A percentile compares a stretch with the other conserved stretches of the same genome.
Evolutionary conservation across 306 rosid species (phyloP).

Genomic region (Malus sieversii): DNA sequence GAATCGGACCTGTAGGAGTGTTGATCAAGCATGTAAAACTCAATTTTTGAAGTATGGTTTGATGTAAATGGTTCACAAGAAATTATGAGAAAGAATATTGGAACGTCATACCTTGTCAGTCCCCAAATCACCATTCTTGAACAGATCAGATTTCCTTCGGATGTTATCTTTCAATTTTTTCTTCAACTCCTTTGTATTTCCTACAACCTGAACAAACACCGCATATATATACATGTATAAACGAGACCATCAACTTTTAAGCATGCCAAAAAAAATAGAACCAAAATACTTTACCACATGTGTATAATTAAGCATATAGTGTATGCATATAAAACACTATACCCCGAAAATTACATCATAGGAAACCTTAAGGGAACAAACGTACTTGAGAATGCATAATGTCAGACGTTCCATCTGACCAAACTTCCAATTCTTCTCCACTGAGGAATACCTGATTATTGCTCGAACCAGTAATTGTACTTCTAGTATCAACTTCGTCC

Average conservation of each 20-base stretch:
- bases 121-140: slow-evolving; percentile 3
- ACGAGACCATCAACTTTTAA: no score
- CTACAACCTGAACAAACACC: no score
- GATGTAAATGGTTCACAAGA: not conserved
- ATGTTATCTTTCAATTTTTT: slow-evolving; percentile 9
- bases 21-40: not conserved
- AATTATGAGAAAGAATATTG: not conserved
- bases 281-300: no score
- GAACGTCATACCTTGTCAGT: slow-evolving; percentile 11
- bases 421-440: not conserved
- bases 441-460: no score
- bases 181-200: slow-evolving; percentile 38
- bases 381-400: not conserved
- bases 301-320: no score
- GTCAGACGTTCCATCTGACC: not conserved
- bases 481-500: slow-evolving; percentile 10
- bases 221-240: no score
- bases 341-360: not conserved
- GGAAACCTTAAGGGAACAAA: not conserved
- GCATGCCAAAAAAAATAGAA: no score
- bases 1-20: slow-evolving; percentile 27
- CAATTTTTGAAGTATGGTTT: not conserved
- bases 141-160: slow-evolving; percentile 19
- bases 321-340: not conserved
- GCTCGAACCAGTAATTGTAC: not conserved